Evolutionary conservation across 192 early-diverging fungal species (phyloP).

Genomic region (Coemansia reversa): DNA sequence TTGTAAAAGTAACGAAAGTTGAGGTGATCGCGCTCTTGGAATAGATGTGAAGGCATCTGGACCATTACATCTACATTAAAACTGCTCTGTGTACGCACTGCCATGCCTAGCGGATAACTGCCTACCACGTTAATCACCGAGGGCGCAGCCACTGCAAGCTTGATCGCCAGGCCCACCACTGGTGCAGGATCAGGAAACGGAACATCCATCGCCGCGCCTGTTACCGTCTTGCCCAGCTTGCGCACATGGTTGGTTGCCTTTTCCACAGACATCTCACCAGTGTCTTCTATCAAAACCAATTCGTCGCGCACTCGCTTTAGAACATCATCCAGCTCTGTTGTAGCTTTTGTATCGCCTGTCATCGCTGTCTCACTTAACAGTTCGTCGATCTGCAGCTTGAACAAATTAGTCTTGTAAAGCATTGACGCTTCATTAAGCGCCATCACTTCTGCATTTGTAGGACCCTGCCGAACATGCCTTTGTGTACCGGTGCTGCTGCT

Average conservation of each 20-base stretch:
- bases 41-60: slow-evolving; percentile 80
- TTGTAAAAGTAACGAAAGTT: slow-evolving; percentile 97
- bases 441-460: slow-evolving; percentile 80
- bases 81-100: slow-evolving; percentile 56
- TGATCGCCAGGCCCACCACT: slow-evolving; percentile 67
- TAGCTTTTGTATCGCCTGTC: slow-evolving; percentile 19
- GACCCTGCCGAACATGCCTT: slow-evolving; percentile 12
- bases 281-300: slow-evolving; percentile 9
- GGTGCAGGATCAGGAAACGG: slow-evolving; percentile 80
- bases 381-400: slow-evolving; percentile 75
- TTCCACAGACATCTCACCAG: slow-evolving; percentile 27
- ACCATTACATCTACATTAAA: slow-evolving; percentile 89
- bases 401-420: slow-evolving; percentile 88
- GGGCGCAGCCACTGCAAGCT: slow-evolving; percentile 77
- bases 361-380: slow-evolving; percentile 31
- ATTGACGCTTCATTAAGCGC: slow-evolving; percentile 77
- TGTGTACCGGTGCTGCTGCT: slow-evolving; percentile 15
- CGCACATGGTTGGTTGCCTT: slow-evolving; percentile 44
- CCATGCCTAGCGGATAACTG: slow-evolving; percentile 80
- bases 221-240: slow-evolving; percentile 54
- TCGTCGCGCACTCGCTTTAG: slow-evolving; percentile 58
- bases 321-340: slow-evolving; percentile 34
- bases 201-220: slow-evolving; percentile 30
- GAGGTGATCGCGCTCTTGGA: slow-evolving; percentile 91
- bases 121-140: slow-evolving; percentile 79